Percentiles rank a stretch among this genome's conserved stretches.
Conservation (phyloP, 192 early-diverging fungal species). For the Lobosporangium transversale region DNA sequence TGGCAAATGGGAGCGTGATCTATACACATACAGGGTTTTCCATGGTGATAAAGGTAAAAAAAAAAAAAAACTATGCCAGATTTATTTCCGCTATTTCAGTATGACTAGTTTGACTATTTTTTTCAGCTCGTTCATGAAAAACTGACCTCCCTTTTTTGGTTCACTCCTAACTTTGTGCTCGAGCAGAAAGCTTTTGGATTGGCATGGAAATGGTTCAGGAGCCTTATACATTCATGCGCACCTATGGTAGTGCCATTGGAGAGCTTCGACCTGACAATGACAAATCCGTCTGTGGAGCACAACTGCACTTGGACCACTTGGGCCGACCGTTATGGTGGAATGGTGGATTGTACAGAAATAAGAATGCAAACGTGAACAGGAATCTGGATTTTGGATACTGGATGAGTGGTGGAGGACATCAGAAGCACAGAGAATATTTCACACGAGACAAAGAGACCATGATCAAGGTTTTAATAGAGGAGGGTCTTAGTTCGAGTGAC, state of each 20-base stretch:
- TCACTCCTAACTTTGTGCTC: no score
- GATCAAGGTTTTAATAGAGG: constrained; percentile 24
- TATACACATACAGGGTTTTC: constrained; percentile 55
- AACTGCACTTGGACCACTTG: constrained; percentile 55
- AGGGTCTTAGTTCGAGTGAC: constrained; percentile 11
- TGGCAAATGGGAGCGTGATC: constrained; percentile 58
- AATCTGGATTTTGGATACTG: constrained; percentile 55
- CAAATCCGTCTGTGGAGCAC: constrained; percentile 55
- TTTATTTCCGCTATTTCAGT: no score
- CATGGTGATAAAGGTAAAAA: constrained; percentile 71
- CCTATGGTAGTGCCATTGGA: constrained; percentile 64
- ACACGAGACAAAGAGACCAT: constrained; percentile 30
- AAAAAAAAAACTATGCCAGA: no score
- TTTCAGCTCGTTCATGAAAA: no score
- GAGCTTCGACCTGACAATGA: constrained; percentile 48
- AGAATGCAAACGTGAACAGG: constrained; percentile 50
- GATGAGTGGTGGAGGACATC: constrained; percentile 47
- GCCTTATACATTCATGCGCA: constrained; percentile 61
- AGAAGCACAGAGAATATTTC: constrained; percentile 39
- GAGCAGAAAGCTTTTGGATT: constrained; percentile 70
- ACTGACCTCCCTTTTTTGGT: no score
- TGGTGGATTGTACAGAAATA: constrained; percentile 60
- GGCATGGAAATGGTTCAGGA: constrained; percentile 68
- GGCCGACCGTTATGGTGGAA: constrained; percentile 62
- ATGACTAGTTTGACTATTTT: no score